Evolutionary conservation across 306 rosid species (phyloP).

Genomic region (Corylus americana): DNA sequence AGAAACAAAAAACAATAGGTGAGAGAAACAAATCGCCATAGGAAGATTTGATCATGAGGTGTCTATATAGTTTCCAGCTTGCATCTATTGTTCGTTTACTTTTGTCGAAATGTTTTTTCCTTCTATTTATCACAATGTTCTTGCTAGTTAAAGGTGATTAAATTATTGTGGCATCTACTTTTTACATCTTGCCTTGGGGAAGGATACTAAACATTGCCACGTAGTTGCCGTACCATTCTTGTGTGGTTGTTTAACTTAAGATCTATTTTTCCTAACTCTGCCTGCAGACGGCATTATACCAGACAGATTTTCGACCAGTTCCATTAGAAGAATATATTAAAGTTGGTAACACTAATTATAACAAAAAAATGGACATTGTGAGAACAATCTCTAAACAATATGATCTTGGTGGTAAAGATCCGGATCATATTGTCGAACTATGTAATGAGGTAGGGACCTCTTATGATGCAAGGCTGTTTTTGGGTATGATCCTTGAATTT

Average conservation of each 20-base stretch:
- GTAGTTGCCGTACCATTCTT: slow-evolving; percentile 19
- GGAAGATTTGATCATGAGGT: background rate
- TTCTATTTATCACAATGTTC: background rate
- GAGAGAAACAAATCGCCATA: background rate
- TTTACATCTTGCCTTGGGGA: slow-evolving; percentile 20
- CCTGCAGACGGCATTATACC: slow-evolving; percentile 90
- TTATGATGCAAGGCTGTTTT: slow-evolving; percentile 27
- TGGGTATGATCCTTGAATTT: slow-evolving; percentile 22
- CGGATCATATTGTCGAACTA: slow-evolving; percentile 93
- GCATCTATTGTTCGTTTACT: background rate
- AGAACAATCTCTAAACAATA: slow-evolving; percentile 71
- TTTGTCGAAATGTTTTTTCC: background rate
- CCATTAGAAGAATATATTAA: slow-evolving; percentile 94
- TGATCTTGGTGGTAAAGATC: slow-evolving; percentile 92
- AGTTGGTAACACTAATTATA: slow-evolving; percentile 78
- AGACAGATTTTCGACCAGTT: slow-evolving; percentile 95
- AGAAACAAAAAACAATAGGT: background rate
- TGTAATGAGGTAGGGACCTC: slow-evolving; percentile 78
- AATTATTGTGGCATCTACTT: slow-evolving; percentile 1
- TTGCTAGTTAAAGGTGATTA: background rate
- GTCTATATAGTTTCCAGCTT: background rate
- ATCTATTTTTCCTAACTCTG: slow-evolving; percentile 35
- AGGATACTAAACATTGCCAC: slow-evolving; percentile 15
- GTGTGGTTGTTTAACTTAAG: slow-evolving; percentile 13
- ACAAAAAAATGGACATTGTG: slow-evolving; percentile 75